Conservation (phyloP, 495 filamentous ascomycete species). For the Hypoxylon intermedium region DNA sequence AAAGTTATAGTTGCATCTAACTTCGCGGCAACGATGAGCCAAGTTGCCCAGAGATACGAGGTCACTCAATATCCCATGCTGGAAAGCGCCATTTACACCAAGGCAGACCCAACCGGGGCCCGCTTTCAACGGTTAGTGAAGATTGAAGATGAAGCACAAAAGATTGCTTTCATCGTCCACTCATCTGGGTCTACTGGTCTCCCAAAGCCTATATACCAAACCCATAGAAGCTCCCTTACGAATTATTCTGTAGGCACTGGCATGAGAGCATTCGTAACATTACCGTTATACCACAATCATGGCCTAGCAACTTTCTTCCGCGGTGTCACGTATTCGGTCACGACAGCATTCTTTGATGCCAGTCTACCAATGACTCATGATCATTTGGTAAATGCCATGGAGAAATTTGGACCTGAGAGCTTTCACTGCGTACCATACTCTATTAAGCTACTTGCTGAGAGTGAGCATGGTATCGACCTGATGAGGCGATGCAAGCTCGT, state of each 20-base stretch:
- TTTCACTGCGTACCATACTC: constrained; percentile 58
- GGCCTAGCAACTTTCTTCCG: constrained; percentile 59
- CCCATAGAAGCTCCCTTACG: constrained; percentile 40
- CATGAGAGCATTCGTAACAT: constrained; percentile 36
- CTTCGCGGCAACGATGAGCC: constrained; percentile 36
- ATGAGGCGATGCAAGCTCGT: constrained; percentile 53
- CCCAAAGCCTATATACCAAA: constrained; percentile 58
- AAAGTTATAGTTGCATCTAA: constrained; percentile 43
- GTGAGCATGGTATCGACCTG: constrained; percentile 47
- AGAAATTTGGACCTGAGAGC: constrained; percentile 48
- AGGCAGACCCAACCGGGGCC: background rate
- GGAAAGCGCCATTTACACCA: constrained; percentile 24
- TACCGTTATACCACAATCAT: constrained; percentile 49
- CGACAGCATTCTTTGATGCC: constrained; percentile 54
- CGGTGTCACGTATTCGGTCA: constrained; percentile 44
- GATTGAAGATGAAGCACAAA: constrained; percentile 33
- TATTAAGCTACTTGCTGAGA: constrained; percentile 56
- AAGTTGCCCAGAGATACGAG: constrained; percentile 29
- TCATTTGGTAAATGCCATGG: constrained; percentile 49
- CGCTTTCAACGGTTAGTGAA: constrained; percentile 24
- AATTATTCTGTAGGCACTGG: constrained; percentile 33
- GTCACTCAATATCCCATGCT: constrained; percentile 19
- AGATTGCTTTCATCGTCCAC: constrained; percentile 51
- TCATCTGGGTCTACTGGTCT: constrained; percentile 62
- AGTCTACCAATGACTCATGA: constrained; percentile 52